A percentile compares a stretch with the other conserved stretches of the same genome.
These are phyloP conservation scores for Xylaria polymorpha DNA, from an alignment of 2,329 filamentous ascomycete genomes.

Conservation along the genomic window DNA sequence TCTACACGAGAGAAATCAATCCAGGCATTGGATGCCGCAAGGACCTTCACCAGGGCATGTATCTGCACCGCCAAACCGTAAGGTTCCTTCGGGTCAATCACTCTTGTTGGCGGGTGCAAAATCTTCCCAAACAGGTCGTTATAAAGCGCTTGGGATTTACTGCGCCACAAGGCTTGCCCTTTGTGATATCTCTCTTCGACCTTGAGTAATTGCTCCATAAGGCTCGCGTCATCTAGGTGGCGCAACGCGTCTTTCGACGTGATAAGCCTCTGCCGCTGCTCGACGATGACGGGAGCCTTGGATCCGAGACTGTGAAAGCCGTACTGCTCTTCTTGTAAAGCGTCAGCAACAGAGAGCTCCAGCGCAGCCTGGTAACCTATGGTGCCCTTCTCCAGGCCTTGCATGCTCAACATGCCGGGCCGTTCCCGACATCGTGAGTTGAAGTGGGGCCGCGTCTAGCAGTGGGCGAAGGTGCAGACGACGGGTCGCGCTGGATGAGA, in stretches of 20 bases:
- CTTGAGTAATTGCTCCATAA: conserved; percentile 69
- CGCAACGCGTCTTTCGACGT: conserved; percentile 62
- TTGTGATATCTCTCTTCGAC: conserved; percentile 67
- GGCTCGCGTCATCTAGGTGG: conserved; percentile 66
- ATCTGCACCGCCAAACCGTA: conserved; percentile 77
- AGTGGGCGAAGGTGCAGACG: conserved; percentile 56
- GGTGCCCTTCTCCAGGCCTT: conserved; percentile 76
- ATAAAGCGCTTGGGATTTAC: conserved; percentile 68
- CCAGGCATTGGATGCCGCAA: conserved; percentile 75
- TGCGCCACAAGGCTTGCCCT: conserved; percentile 61
- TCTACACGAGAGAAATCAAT: conserved; percentile 79
- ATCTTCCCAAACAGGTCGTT: conserved; percentile 71
- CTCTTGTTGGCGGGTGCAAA: conserved; percentile 66
- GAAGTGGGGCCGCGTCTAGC: conserved; percentile 65
- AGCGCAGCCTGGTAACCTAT: conserved; percentile 76
- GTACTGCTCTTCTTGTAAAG: conserved; percentile 70
- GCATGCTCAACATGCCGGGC: conserved; percentile 78
- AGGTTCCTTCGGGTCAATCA: conserved; percentile 68
- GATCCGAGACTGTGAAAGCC: conserved; percentile 67
- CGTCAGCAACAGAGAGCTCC: conserved; percentile 73
- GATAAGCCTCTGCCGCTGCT: conserved; percentile 68
- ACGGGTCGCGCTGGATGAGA: conserved; percentile 63
- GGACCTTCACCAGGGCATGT: conserved; percentile 72
- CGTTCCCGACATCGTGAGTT: conserved; percentile 69
- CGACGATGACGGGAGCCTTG: conserved; percentile 65